Evolutionary conservation across 139 green algal species (phyloP), one percentile per base, ranked within the genome.

Genomic region (Chlorella ohadii): DNA sequence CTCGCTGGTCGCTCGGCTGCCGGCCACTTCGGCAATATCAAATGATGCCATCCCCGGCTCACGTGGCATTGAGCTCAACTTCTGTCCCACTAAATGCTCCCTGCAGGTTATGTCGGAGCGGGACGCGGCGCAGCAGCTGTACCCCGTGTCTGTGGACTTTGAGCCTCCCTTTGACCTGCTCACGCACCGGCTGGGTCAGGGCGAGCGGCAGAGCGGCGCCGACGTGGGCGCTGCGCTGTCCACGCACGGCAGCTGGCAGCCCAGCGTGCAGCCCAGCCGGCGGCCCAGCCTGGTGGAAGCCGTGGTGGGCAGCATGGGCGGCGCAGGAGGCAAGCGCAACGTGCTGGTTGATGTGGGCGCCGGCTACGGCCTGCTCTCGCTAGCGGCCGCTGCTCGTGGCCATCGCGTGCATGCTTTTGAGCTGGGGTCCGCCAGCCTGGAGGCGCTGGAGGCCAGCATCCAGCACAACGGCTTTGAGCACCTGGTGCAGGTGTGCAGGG

Each of bases 341-440:
- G 81, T 83, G 34, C 79, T 87, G 5, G 36, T 87, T n/a, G 95
- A 98, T 78, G 86, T 98, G 23, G 94, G 93, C 0, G 94, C 95
- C 22, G 95, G 94, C 9, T 87, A 88, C 64, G 95, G 95, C 64
- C 90, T 96, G 59, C 93, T 96, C 76, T 92, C 89, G 16, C 82
- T 98, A 64, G 94, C 94, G 15, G 95, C 94, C 19, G 95, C 95
- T 12, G 91, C 91, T 0, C 84, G 91, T 11, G 93, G 93, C 15
- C 91, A 96, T 78, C 56, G 56, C 7, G 95, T 94, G 25, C 82
- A 95, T 33, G 93, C 95, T 17, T 94, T 96, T 85, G 95, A 98
- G 89, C 70, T 88, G 34, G 80, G 59, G 11, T 71, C 82, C 9
- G 71, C 63, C 72, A 92, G 86, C 75, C 65, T 94, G 28, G 81